Conservation (phyloP, 2,329 filamentous ascomycete species). For the Didymella lethalis region DNA sequence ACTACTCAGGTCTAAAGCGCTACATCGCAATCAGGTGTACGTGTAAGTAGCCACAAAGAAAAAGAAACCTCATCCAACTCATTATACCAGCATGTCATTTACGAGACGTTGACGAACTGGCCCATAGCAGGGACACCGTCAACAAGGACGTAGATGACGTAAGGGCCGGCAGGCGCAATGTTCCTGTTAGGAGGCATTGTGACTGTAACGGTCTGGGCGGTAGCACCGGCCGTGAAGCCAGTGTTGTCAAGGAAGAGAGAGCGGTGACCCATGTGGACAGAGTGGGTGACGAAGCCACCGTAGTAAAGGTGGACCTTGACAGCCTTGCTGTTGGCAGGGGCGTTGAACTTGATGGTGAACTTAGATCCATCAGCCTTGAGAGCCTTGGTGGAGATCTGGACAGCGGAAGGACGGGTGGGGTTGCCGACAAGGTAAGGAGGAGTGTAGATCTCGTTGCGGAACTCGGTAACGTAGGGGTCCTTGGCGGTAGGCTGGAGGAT, state of each 20-base stretch:
- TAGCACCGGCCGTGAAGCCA: conserved; percentile 56
- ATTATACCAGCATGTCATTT: conserved; percentile 7
- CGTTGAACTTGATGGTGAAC: conserved; percentile 60
- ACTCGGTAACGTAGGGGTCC: conserved; percentile 65
- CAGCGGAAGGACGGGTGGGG: conserved; percentile 60
- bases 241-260: conserved; percentile 62
- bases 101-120: conserved; percentile 59
- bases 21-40: conserved; percentile 6
- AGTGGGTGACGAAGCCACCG: conserved; percentile 68
- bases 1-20: conserved; percentile 13
- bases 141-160: conserved; percentile 66
- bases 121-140: conserved; percentile 63
- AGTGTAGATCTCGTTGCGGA: conserved; percentile 68
- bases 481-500: conserved; percentile 55
- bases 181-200: conserved; percentile 64
- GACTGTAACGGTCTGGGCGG: conserved; percentile 58
- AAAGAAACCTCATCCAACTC: conserved; percentile 16
- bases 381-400: conserved; percentile 55
- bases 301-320: conserved; percentile 64
- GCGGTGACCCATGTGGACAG: conserved; percentile 68
- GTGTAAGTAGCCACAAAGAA: conserved; percentile 9
- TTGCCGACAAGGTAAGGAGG: conserved; percentile 66
- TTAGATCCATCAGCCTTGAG: conserved; percentile 55
- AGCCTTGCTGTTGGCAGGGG: conserved; percentile 52
- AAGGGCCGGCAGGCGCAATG: conserved; percentile 66